Evolutionary conservation across 257 asterid species (phyloP).

Genomic region (Gentiana straminea): DNA sequence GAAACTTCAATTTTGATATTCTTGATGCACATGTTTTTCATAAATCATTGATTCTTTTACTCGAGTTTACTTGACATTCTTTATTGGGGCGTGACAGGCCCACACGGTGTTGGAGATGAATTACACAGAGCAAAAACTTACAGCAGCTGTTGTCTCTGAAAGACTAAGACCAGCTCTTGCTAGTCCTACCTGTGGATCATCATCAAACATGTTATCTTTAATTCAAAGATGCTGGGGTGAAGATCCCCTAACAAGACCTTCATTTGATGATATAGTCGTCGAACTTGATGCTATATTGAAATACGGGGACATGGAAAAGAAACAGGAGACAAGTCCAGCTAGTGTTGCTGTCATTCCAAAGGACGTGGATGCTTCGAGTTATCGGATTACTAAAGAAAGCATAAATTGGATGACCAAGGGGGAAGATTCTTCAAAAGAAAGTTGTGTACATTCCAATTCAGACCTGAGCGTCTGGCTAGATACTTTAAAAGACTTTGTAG

Average conservation of each 20-base stretch:
- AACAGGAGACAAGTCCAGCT: slow-evolving; percentile 14
- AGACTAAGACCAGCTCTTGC: slow-evolving; percentile 81
- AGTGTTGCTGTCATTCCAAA: slow-evolving; percentile 15
- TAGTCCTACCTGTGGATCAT: slow-evolving; percentile 35
- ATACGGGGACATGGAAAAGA: slow-evolving; percentile 14
- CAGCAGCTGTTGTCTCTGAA: slow-evolving; percentile 80
- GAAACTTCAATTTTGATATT: too few relatives aligned
- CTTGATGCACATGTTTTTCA: too few relatives aligned
- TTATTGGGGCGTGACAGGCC: slow-evolving; percentile 38
- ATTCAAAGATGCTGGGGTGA: slow-evolving; percentile 77
- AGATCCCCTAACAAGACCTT: slow-evolving; percentile 63
- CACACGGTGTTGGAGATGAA: slow-evolving; percentile 97
- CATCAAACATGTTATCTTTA: slow-evolving; percentile 46
- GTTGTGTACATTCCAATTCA: slow-evolving; percentile 27
- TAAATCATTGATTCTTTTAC: too few relatives aligned
- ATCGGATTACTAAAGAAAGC: slow-evolving; percentile 44
- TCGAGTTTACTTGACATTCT: too few relatives aligned
- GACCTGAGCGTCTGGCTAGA: slow-evolving; percentile 24
- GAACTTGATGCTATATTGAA: slow-evolving; percentile 48
- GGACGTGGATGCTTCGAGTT: slow-evolving; percentile 15
- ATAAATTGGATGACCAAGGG: slow-evolving; percentile 74
- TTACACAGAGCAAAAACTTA: slow-evolving; percentile 84
- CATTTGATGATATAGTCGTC: slow-evolving; percentile 47
- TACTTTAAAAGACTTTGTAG: slow-evolving; percentile 27
- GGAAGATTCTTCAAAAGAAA: slow-evolving; percentile 27